Conservation (phyloP, 78 protist genomes). For the Bigelowiella natans region DNA sequence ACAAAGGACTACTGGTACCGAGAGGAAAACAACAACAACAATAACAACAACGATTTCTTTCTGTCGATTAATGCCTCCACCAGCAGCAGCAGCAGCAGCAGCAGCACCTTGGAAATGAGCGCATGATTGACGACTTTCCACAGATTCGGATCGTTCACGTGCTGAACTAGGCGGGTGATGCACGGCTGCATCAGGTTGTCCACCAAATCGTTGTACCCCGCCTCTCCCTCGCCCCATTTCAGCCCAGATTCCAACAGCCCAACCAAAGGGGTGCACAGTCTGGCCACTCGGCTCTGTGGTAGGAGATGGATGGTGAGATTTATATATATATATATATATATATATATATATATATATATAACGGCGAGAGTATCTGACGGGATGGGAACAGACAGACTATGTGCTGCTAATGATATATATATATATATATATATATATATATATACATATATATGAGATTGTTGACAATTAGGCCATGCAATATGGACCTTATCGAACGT, state of each 20-base stretch:
- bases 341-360: background rate
- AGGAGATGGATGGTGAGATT: background rate
- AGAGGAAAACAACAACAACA: background rate
- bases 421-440: background rate
- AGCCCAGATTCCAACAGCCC: background rate
- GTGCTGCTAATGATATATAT: background rate
- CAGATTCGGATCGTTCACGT: background rate
- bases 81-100: too few species aligned
- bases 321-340: background rate
- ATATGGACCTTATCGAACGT: background rate
- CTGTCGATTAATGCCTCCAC: too few species aligned
- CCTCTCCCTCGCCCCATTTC: background rate
- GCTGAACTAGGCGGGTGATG: background rate
- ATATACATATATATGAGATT: background rate
- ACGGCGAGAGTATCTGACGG: background rate
- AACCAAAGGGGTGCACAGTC: background rate
- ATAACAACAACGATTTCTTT: background rate
- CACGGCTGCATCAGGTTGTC: background rate
- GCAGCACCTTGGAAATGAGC: too few species aligned
- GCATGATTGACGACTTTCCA: background rate
- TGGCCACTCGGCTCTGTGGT: background rate
- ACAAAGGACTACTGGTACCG: background rate
- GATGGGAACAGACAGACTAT: too few species aligned
- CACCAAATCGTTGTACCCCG: background rate
- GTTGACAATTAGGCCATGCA: too few species aligned